Conservation (phyloP, 148 eudicot species). For the Vaccinium vitisidaea region DNA sequence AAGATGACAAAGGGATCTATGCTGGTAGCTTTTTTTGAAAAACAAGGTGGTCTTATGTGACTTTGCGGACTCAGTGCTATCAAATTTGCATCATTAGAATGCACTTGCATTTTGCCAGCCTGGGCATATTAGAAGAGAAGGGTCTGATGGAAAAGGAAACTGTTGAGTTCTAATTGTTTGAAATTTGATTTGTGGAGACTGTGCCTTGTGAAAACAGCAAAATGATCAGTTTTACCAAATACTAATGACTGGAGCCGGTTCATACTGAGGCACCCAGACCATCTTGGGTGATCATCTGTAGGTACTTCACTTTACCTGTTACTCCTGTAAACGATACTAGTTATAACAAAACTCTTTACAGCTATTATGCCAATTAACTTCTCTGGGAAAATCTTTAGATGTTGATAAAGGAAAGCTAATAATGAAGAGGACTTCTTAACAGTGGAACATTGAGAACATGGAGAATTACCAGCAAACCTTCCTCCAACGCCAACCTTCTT, state of each 20-base stretch:
- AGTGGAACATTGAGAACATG: background rate
- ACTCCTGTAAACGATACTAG: background rate
- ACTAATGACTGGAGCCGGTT: background rate
- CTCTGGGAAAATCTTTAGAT: background rate
- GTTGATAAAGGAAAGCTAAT: background rate
- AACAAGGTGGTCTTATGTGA: background rate
- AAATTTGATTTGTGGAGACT: background rate
- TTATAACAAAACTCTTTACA: background rate
- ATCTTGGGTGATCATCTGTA: background rate
- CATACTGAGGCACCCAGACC: background rate
- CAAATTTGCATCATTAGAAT: background rate
- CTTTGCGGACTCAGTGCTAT: background rate
- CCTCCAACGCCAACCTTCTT: slow-evolving; percentile 57
- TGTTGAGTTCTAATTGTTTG: background rate
- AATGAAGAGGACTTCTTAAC: slow-evolving; percentile 1
- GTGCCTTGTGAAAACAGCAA: background rate
- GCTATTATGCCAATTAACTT: background rate
- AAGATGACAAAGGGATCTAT: background rate
- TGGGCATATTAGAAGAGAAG: background rate
- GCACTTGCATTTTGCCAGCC: background rate
- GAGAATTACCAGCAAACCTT: slow-evolving; percentile 67
- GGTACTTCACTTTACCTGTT: background rate
- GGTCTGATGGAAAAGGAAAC: background rate
- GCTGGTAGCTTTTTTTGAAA: background rate
- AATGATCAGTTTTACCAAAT: background rate